Conservation (phyloP, 2,329 filamentous ascomycete genomes). For the Juglanconis oblonga region DNA sequence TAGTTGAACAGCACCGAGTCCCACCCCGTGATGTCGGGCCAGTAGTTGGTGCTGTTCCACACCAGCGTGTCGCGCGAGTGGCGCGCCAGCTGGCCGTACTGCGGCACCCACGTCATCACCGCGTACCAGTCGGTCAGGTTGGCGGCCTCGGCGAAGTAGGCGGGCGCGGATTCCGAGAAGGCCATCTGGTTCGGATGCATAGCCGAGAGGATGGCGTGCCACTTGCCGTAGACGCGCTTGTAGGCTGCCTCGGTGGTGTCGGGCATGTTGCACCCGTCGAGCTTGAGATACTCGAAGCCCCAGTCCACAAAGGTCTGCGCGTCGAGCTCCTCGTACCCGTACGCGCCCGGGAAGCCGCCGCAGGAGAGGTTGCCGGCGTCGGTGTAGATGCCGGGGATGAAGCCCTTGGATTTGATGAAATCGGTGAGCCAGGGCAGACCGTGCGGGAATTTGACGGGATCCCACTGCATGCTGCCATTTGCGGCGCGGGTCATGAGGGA, state of each 20-base stretch:
- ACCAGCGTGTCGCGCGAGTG: conserved; percentile 35
- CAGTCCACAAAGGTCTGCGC: conserved; percentile 35
- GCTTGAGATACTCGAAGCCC: conserved; percentile 37
- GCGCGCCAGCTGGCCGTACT: conserved; percentile 40
- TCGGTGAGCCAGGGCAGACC: conserved; percentile 40
- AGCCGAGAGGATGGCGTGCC: conserved; percentile 37
- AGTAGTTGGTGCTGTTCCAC: conserved; percentile 37
- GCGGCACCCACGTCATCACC: conserved; percentile 42
- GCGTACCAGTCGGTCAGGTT: conserved; percentile 42
- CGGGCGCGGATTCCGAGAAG: conserved; percentile 44
- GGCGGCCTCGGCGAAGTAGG: conserved; percentile 35
- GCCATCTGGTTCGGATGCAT: conserved; percentile 34
- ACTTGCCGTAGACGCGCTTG: conserved; percentile 35
- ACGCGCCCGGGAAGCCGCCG: conserved; percentile 39
- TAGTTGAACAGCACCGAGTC: conserved; percentile 48
- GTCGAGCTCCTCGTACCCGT: conserved; percentile 39
- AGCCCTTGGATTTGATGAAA: conserved; percentile 35
- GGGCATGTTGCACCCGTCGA: conserved; percentile 39
- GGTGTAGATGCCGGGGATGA: conserved; percentile 44
- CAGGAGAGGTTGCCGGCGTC: conserved; percentile 43
- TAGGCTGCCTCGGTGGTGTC: conserved; percentile 22
- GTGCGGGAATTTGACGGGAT: conserved; percentile 38
- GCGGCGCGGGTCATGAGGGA: conserved; percentile 31
- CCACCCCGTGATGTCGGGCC: conserved; percentile 39
- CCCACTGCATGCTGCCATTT: conserved; percentile 38